Evolutionary conservation across 2,329 filamentous ascomycete species (phyloP).

Genomic region (Verticillium dahliae): DNA sequence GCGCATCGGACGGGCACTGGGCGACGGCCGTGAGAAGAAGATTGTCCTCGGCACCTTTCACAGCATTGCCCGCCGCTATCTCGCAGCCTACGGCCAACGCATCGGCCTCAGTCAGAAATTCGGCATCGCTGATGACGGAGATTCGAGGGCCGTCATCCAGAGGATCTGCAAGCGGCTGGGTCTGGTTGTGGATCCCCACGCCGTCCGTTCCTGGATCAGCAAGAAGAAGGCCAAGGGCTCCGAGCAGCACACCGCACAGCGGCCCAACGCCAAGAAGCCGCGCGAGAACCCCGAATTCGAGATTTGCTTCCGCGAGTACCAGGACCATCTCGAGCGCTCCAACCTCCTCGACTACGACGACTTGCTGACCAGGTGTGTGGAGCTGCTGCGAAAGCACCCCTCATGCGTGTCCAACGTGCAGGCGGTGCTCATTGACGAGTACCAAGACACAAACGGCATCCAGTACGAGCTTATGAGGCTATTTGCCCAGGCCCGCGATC

Average conservation of each 20-base stretch:
- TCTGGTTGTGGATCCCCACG: conserved; percentile 60
- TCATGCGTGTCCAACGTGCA: conserved; percentile 84
- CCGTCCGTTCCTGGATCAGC: conserved; percentile 71
- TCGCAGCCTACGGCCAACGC: conserved; percentile 74
- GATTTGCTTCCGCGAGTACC: conserved; percentile 67
- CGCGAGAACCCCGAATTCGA: conserved; percentile 53
- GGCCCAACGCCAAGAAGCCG: conserved; percentile 23
- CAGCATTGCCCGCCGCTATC: conserved; percentile 80
- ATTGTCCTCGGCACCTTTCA: conserved; percentile 92
- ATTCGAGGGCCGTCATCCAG: conserved; percentile 72
- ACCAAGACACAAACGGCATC: conserved; percentile 92
- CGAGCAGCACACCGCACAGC: conserved; percentile 14
- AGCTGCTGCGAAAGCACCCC: conserved; percentile 67
- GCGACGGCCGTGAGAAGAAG: conserved; percentile 60
- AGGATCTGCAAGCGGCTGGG: conserved; percentile 74
- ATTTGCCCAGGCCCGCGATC: conserved; percentile 63
- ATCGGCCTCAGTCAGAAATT: conserved; percentile 82
- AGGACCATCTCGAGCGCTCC: conserved; percentile 64
- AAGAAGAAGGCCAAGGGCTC: conserved; percentile 54
- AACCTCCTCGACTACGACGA: conserved; percentile 95
- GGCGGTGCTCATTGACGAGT: conserved; percentile 90
- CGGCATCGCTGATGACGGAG: conserved; percentile 80
- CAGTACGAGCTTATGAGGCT: conserved; percentile 93
- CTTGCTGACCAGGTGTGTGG: conserved; percentile 73
- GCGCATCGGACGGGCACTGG: conserved; percentile 75